These are phyloP conservation scores for Capillidium heterosporum DNA, from an alignment of 371 early-diverging fungal species.

Conservation along the genomic window DNA sequence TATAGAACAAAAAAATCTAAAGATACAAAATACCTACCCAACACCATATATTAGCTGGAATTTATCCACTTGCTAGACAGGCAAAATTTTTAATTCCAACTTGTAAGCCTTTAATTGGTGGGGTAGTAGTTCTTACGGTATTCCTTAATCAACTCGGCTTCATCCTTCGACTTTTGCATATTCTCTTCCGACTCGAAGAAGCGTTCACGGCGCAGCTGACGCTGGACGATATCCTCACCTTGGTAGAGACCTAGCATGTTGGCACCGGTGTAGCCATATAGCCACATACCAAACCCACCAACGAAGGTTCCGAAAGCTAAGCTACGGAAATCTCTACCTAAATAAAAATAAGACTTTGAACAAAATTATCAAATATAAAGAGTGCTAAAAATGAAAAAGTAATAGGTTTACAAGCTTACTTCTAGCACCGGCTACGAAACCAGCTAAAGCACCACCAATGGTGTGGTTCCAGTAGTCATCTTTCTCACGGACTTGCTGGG, in stretches of 20 bases:
- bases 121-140: constrained; percentile 14
- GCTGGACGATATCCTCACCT: not conserved
- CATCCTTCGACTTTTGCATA: not conserved
- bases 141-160: not conserved
- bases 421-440: not conserved
- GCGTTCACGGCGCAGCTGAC: not conserved
- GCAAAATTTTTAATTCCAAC: too few relatives aligned
- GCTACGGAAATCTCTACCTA: not conserved
- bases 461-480: constrained; percentile 2
- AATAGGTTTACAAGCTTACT: not conserved
- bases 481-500: not conserved
- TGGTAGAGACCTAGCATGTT: not conserved
- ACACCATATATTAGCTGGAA: too few relatives aligned
- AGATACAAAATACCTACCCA: too few relatives aligned
- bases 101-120: not conserved
- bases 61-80: too few relatives aligned
- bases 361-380: not conserved
- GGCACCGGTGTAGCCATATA: not conserved
- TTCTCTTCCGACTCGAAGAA: not conserved
- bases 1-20: too few relatives aligned
- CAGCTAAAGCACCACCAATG: not conserved
- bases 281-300: not conserved
- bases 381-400: not conserved
- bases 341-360: not conserved
- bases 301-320: not conserved